Base-by-base conservation (phyloP, 129 eudicot species). In the Flaveria sonorensis region DNA sequence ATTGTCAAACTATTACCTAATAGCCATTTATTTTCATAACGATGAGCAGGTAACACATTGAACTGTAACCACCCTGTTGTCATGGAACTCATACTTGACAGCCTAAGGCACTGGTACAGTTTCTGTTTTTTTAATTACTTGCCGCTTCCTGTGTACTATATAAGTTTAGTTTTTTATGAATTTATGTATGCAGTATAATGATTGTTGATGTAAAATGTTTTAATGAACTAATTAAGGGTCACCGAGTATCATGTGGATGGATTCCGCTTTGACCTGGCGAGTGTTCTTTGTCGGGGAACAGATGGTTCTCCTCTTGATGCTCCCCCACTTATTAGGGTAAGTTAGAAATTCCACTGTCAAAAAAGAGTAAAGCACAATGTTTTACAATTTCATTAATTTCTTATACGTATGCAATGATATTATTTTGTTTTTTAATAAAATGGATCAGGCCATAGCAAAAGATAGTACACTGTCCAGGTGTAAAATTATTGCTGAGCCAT, bases 1-100 rank as follows among this genome's bases (percentile, higher is more conserved):
- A 39, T 67, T 43, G 39, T 18, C 26, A 24, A 55, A 68, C 13
- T 68, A 15, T 24, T 56, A 42, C 43, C 63, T 23, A 7, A 59
- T 32, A 24, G 3, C 12, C 36, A 60, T 24, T 65, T 73, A 39
- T 14, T 20, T 52, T 65, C n/a, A 50, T 19, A 57, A 13, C 2
- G 16, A 30, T 77, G 68, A 80, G 77, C 85, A 95, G 99, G 99
- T 46, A 95, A 95, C 71, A 95, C 99, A 39, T 85, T 95, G 69
- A 95, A 95, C 78, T 95, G 99, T 77, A 95, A 95, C 83, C 97
- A 91, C 76, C 99, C 99, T 82, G 91, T 92, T 77, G 99, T 95
- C 82, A 91, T 95, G 99, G 99, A 95, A 72, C 90, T 95, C 72
- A 79, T 95, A 77, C 96, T 95, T 77, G 96, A 95, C 82, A 95